Base-by-base conservation (phyloP, 225 moss, liverwort and hornwort genomes). In the Physcomitrium patens region DNA sequence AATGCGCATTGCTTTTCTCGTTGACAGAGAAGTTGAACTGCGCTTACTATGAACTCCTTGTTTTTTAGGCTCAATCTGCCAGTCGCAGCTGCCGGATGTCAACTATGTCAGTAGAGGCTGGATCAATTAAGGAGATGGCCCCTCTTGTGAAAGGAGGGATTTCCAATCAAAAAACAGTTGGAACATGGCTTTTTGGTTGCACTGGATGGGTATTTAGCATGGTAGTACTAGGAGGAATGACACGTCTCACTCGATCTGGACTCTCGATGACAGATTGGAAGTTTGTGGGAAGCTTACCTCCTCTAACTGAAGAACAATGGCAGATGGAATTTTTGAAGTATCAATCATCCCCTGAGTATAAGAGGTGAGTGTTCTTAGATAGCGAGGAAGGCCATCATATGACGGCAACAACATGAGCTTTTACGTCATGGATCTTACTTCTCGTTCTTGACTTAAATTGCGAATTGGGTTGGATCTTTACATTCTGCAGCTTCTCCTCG, bases 181-280 rank as follows among this genome's bases (percentile, higher is more conserved):
- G 92, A 59, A 62, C 76, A 62, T 99, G 99, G 99, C 86, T 99
- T 52, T 93, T 99, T 73, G 89, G 90, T 41, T 99, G 99, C 83
- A 94, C 93, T 59, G 99, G 99, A 55, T 99, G 99, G 99, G 99
- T 99, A 23, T 95, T 99, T 80, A 99, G 99, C 85, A 90, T 99
- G 99, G 99, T 99, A 47, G 91, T 99, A 45, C 79, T 99, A 12
- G 99, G 99, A 76, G 99, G 99, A 68, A 78, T 99, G 52, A 99
- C 99, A 14, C 95, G 99, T 46, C 91, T 99, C 61, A 99, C 99
- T 57, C 87, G 93, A 78, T 99, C 99, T 63, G 99, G 99, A 60
- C 90, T 99, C n/a, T 99, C 99, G 17, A 99, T 99, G 99, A 99
- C 99, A 57, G 99, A 99, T 13, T 99, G 99, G 99, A 99, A 99